Percentiles rank a stretch among this genome's conserved stretches.
Evolutionary conservation across 192 early-diverging fungal species (phyloP).

Genomic region (Piromyces sp.): DNA sequence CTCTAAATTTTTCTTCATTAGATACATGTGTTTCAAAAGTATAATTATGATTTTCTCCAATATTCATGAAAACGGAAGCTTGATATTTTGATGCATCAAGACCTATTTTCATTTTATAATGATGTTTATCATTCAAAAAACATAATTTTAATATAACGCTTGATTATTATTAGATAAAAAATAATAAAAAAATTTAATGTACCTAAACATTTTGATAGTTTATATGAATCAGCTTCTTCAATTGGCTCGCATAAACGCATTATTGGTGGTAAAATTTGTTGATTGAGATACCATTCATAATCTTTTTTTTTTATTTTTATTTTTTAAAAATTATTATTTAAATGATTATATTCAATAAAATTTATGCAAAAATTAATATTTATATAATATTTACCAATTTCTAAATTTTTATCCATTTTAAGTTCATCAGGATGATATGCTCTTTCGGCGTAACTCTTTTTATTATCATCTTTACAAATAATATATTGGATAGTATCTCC

Average conservation of each 20-base stretch:
- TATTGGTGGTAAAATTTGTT: constrained; percentile 81
- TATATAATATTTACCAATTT: constrained; percentile 22
- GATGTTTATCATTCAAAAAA: no score
- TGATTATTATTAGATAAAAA: no score
- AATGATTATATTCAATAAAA: not conserved
- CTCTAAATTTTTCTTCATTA: constrained; percentile 57
- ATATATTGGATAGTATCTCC: constrained; percentile 94
- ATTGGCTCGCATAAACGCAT: constrained; percentile 67
- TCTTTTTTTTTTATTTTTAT: constrained; percentile 12
- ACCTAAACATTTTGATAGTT: constrained; percentile 69
- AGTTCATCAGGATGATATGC: constrained; percentile 80
- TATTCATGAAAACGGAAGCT: not conserved
- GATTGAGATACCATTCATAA: constrained; percentile 79
- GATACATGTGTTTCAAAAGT: constrained; percentile 59
- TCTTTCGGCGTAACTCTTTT: constrained; percentile 32
- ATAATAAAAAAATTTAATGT: not conserved
- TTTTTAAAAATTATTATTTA: not conserved
- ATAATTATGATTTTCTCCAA: constrained; percentile 10
- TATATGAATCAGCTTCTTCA: constrained; percentile 58
- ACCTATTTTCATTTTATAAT: not conserved
- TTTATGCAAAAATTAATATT: not conserved
- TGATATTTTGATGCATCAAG: constrained; percentile 4
- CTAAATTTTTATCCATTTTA: constrained; percentile 15
- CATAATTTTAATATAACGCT: no score
- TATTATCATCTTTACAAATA: constrained; percentile 39